Evolutionary conservation across 805 yeast species (phyloP).

Genomic region (Saccharomycopsis vini): DNA sequence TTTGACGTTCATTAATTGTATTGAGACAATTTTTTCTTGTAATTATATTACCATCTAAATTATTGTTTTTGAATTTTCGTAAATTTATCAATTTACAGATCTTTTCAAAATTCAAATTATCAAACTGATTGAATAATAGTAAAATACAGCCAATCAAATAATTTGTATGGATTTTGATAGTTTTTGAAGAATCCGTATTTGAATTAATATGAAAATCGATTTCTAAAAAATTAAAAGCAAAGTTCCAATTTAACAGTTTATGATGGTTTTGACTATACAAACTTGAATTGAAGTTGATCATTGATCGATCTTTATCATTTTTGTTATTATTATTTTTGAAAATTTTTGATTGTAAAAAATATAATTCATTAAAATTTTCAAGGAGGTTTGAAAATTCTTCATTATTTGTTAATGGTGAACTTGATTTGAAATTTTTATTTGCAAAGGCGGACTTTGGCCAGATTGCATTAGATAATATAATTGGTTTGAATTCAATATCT

Average conservation of each 20-base stretch:
- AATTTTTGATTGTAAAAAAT: constrained; percentile 1
- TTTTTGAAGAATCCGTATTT: too few relatives aligned
- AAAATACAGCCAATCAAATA: constrained; percentile 12
- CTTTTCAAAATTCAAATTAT: constrained; percentile 1
- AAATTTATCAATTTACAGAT: too few relatives aligned
- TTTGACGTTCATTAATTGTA: too few relatives aligned
- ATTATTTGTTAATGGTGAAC: not conserved
- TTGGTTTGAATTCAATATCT: constrained; percentile 2
- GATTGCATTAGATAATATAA: constrained; percentile 1
- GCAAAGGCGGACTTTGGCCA: constrained; percentile 17
- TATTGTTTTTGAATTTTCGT: too few relatives aligned
- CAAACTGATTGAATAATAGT: constrained; percentile 13
- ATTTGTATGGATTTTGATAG: constrained; percentile 9
- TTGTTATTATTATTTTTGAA: too few relatives aligned
- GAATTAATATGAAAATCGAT: constrained; percentile 7
- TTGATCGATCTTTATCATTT: too few relatives aligned
- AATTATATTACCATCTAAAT: too few relatives aligned
- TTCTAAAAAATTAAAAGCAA: constrained; percentile 10
- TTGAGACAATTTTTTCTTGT: too few relatives aligned
- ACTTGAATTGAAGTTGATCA: not conserved
- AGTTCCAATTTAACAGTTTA: constrained; percentile 14
- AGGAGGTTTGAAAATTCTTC: not conserved
- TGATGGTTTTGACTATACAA: constrained; percentile 2
- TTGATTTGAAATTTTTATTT: constrained; percentile 4
- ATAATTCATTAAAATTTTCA: constrained; percentile 4